Base-by-base conservation (phyloP, 495 filamentous ascomycete species). In the Xylaria sp. region DNA sequence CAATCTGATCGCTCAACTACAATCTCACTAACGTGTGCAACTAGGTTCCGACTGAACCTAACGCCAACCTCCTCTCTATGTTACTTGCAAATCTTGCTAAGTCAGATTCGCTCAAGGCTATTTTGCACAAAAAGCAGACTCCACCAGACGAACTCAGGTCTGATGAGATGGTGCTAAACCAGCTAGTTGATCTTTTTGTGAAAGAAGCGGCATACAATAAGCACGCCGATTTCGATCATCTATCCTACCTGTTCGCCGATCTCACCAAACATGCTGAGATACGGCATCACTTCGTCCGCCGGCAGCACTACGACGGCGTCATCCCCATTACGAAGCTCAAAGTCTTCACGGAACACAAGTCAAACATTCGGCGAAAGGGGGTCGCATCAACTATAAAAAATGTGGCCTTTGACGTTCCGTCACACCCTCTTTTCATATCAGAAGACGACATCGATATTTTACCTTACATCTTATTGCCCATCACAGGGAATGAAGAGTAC, bases 381-480 rank as follows among this genome's bases (percentile, higher is more conserved):
- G 93, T 97, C 37, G 95, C 97, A n/a, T 92, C 89, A 35, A 92
- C 92, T 19, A 93, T 98, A 74, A 97, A 97, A 81, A 97, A 97
- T 76, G 90, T 90, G 43, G 88, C 91, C n/a, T 87, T 87, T 70
- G 90, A 94, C 71, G 76, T 96, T 12, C 77, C 88, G 41, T 88
- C 90, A 0, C 94, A 97, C 74, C 81, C 87, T 0, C 82, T 84
- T 24, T 90, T 97, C 21, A 81, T 97, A 41, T 79, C 82, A 12
- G 90, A 92, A 69, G 85, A 90, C 41, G 89, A 89, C 12, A 88
- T 93, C 58, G 92, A 96, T 75, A 85, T 97, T 33, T 81, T 98
- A 7, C 94, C 95, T 0, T 97, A 98, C 78, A 82, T 98, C 44
- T 81, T 99, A 26, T 83, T 97, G 21, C 88, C 88, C 1, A 86